Evolutionary conservation across 2,329 filamentous ascomycete genomes (phyloP).

Genomic region (Didymella segeticola): DNA sequence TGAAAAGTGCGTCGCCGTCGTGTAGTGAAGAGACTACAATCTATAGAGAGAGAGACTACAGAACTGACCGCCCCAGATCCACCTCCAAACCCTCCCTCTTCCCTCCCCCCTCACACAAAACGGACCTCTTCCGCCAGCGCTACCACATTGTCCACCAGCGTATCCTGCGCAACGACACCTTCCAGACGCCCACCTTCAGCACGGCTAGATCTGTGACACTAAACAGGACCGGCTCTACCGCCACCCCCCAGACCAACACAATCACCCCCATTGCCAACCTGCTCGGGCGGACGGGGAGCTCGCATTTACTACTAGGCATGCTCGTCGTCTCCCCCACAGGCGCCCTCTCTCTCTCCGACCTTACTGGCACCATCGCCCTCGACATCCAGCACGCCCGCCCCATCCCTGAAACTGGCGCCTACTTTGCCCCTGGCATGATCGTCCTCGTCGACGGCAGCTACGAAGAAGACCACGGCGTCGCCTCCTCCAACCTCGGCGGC

Average conservation of each 20-base stretch:
- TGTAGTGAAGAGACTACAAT: too few species aligned
- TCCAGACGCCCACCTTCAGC: slow-evolving; percentile 81
- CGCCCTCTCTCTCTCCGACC: slow-evolving; percentile 79
- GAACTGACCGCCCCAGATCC: slow-evolving; percentile 44
- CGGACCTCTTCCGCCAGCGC: slow-evolving; percentile 82
- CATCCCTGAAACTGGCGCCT: slow-evolving; percentile 84
- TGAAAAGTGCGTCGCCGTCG: slow-evolving; percentile 68
- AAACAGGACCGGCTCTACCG: slow-evolving; percentile 64
- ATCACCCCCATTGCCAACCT: slow-evolving; percentile 84
- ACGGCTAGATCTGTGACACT: slow-evolving; percentile 60
- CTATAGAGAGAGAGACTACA: too few species aligned
- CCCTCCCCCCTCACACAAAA: slow-evolving; percentile 81
- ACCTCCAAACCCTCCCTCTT: slow-evolving; percentile 58
- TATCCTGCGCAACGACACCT: slow-evolving; percentile 88
- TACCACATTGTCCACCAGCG: slow-evolving; percentile 94
- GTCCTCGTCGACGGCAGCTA: slow-evolving; percentile 96
- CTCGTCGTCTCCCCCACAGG: slow-evolving; percentile 82
- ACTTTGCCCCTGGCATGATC: slow-evolving; percentile 96
- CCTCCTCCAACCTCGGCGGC: slow-evolving; percentile 67
- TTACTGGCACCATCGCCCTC: slow-evolving; percentile 85
- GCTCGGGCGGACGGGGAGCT: slow-evolving; percentile 79
- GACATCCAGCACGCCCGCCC: slow-evolving; percentile 81
- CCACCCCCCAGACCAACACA: slow-evolving; percentile 69
- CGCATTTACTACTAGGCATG: slow-evolving; percentile 86
- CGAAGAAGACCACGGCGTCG: slow-evolving; percentile 84